Percentiles rank a stretch among this genome's conserved stretches.
Evolutionary conservation across 805 yeast species (phyloP).

Genomic region (Starmera pachycereana): DNA sequence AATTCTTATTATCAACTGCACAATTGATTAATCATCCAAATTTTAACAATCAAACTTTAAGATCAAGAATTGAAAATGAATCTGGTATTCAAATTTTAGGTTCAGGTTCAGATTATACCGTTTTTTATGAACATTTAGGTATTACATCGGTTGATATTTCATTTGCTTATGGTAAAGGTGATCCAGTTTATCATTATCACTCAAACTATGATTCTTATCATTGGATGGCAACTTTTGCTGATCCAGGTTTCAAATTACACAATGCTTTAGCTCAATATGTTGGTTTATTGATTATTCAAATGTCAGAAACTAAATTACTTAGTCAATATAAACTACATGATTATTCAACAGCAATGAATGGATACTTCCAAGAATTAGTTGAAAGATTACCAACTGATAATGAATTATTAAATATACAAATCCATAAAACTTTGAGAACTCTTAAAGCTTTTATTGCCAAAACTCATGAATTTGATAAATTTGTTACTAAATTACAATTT

Average conservation of each 20-base stretch:
- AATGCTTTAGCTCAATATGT: slow-evolving; percentile 42
- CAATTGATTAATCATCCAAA: slow-evolving; percentile 36
- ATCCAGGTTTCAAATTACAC: slow-evolving; percentile 52
- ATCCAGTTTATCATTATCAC: slow-evolving; percentile 65
- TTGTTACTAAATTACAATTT: slow-evolving; percentile 10
- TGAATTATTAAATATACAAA: slow-evolving; percentile 3
- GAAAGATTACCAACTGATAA: slow-evolving; percentile 24
- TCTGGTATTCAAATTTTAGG: slow-evolving; percentile 40
- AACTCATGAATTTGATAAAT: slow-evolving; percentile 19
- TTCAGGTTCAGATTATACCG: slow-evolving; percentile 63
- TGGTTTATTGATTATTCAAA: slow-evolving; percentile 37
- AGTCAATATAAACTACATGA: slow-evolving; percentile 23
- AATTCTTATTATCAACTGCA: slow-evolving; percentile 34
- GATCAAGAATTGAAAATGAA: slow-evolving; percentile 19
- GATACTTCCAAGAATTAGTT: slow-evolving; percentile 27
- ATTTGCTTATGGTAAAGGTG: slow-evolving; percentile 32
- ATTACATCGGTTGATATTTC: slow-evolving; percentile 54
- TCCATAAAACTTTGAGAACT: slow-evolving; percentile 19
- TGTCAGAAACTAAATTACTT: slow-evolving; percentile 39
- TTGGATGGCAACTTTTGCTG: slow-evolving; percentile 60
- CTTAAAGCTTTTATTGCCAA: slow-evolving; percentile 15
- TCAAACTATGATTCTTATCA: slow-evolving; percentile 63
- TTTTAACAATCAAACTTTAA: slow-evolving; percentile 10
- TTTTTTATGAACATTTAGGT: slow-evolving; percentile 48
- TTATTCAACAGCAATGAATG: slow-evolving; percentile 30